Conservation (phyloP, 805 yeast genomes). For the Phaffomyces opuntiae region DNA sequence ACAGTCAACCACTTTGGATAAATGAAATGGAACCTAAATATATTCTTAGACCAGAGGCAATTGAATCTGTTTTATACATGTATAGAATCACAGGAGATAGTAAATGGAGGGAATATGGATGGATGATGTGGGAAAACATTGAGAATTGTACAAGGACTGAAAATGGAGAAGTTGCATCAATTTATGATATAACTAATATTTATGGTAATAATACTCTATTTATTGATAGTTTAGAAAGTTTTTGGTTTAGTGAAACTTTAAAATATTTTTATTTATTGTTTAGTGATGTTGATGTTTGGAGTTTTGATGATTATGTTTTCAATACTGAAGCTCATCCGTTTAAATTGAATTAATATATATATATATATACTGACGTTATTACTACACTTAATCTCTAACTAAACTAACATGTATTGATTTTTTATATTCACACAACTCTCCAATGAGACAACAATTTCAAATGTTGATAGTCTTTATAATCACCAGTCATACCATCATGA, state of each 20-base stretch:
- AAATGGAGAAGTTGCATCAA: constrained; percentile 32
- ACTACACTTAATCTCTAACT: not conserved
- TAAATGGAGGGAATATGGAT: constrained; percentile 49
- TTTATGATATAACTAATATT: constrained; percentile 30
- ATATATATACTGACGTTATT: not conserved
- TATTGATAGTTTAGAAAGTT: constrained; percentile 36
- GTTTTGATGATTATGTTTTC: constrained; percentile 47
- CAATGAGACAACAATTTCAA: constrained; percentile 51
- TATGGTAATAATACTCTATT: constrained; percentile 4
- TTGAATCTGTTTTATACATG: constrained; percentile 53
- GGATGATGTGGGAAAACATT: constrained; percentile 37
- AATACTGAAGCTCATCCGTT: constrained; percentile 63
- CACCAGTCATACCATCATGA: constrained; percentile 74
- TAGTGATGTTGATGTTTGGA: constrained; percentile 34
- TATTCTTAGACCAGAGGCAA: constrained; percentile 52
- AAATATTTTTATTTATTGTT: constrained; percentile 48
- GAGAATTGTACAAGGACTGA: constrained; percentile 24
- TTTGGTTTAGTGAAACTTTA: constrained; percentile 54
- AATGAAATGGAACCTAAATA: constrained; percentile 31
- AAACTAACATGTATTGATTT: no score
- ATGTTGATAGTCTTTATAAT: constrained; percentile 38
- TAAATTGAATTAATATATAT: constrained; percentile 15
- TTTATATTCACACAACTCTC: constrained; percentile 27
- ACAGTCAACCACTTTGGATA: constrained; percentile 18
- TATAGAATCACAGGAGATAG: constrained; percentile 55